Evolutionary conservation across 2,329 filamentous ascomycete genomes (phyloP), one percentile per base, ranked within the genome.

Genomic region (Gyromitra esculenta): DNA sequence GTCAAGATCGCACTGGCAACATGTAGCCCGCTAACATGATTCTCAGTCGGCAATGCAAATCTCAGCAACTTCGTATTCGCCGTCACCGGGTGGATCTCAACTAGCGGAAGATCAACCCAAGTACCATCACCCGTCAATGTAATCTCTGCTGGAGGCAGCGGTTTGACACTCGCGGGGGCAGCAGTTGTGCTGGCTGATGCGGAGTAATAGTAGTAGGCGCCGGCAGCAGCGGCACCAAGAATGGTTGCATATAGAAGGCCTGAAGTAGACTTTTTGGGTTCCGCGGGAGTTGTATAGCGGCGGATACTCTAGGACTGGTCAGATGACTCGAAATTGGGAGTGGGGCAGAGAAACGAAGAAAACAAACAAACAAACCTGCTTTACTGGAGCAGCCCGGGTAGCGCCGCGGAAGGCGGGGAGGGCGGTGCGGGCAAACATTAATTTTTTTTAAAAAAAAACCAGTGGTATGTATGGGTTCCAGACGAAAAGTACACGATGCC

Each of bases 11-110:
- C 73, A 62, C 93, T 97, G 74, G 95, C 90, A 79, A 97, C 86
- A 45, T 88, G 85, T 75, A 99, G 86, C 57, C 96, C 96, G 75
- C 92, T 95, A 68, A 97, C 91, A 85, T 91, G 89, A 83, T 97
- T 91, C 78, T 89, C 87, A 83, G 96, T 92, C 15, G 93, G 92
- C 56, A 98, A 89, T 82, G 91, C 90, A 85, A 99, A 98, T 81
- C 92, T 90, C 83, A 98, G 87, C 81, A 89, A 91, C 90, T 98
- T 98, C 81, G 94, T 96, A 87, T 98, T 98, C 88, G 94, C 92
- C 87, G 93, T 97, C 85, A 97, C 85, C 59, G 87, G 85, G 85
- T 97, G 91, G 64, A 94, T 88, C 72, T 91, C 89, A 73, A 93
- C 11, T 1, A 69, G 66, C 2, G 15, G 25, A 9, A 69, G 67